Conservation (phyloP, 352 stramenopile species). For the Nothophytophthora sp. region DNA sequence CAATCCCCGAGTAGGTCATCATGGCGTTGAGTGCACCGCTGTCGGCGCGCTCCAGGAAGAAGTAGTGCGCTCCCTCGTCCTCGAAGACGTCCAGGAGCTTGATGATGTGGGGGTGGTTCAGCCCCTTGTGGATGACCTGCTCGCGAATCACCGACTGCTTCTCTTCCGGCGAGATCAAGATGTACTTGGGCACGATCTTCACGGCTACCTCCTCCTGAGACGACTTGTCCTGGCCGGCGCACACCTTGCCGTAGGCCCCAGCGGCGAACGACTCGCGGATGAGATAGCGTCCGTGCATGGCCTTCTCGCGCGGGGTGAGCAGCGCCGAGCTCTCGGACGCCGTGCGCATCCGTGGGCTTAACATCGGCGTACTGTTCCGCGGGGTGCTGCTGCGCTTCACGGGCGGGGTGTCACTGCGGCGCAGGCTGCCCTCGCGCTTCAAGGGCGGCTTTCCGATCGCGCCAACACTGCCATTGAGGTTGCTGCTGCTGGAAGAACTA, state of each 20-base stretch:
- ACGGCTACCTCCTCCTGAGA: constrained; percentile 65
- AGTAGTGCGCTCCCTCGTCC: constrained; percentile 74
- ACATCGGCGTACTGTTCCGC: constrained; percentile 4
- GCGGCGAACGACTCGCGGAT: constrained; percentile 77
- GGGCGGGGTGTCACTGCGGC: not conserved
- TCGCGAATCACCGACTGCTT: constrained; percentile 77
- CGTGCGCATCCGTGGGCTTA: constrained; percentile 16
- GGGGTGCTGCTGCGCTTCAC: constrained; percentile 10
- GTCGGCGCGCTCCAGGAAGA: constrained; percentile 69
- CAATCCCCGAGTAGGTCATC: constrained; percentile 49
- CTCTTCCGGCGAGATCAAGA: constrained; percentile 66
- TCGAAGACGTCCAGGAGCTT: constrained; percentile 77
- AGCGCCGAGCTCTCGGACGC: constrained; percentile 34
- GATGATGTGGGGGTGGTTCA: constrained; percentile 74
- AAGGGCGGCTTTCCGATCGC: constrained; percentile 9
- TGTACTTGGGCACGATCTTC: constrained; percentile 80
- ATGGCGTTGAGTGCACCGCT: constrained; percentile 54
- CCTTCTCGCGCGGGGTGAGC: constrained; percentile 59
- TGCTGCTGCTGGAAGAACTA: constrained; percentile 19
- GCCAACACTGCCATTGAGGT: constrained; percentile 9
- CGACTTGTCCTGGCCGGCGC: constrained; percentile 44
- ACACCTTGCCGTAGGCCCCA: constrained; percentile 69
- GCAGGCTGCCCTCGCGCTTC: constrained; percentile 6
- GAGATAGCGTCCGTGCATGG: constrained; percentile 70
- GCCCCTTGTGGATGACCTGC: constrained; percentile 65